Evolutionary conservation across 139 green algal genomes (phyloP).

Genomic region (Monoraphidium neglectum): DNA sequence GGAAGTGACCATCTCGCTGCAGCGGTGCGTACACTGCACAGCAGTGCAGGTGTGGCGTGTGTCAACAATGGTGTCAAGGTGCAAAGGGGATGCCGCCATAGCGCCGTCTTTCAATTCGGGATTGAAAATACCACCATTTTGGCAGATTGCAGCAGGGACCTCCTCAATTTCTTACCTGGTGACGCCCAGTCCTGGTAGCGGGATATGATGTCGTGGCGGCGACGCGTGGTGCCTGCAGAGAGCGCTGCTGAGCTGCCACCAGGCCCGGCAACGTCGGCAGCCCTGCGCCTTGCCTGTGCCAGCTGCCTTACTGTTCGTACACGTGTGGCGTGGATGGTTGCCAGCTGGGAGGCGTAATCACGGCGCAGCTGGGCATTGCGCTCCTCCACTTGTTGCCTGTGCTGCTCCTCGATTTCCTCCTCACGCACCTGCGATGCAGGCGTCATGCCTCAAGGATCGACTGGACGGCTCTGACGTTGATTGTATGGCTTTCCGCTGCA

Average conservation of each 20-base stretch:
- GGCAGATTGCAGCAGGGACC: too few relatives aligned
- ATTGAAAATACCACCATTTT: too few relatives aligned
- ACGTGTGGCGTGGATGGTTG: constrained; percentile 53
- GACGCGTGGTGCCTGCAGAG: too few relatives aligned
- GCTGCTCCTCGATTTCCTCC: constrained; percentile 56
- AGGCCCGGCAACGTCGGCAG: not conserved
- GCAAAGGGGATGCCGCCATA: too few relatives aligned
- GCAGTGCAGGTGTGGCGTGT: too few relatives aligned
- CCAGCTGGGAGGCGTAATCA: constrained; percentile 45
- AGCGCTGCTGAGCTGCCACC: too few relatives aligned
- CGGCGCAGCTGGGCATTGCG: constrained; percentile 47
- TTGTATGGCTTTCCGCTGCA: not conserved
- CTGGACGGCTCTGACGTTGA: not conserved
- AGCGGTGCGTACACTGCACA: constrained; percentile 73
- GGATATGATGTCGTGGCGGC: too few relatives aligned
- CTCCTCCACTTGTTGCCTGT: constrained; percentile 37
- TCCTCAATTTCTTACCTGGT: too few relatives aligned
- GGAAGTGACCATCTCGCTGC: constrained; percentile 66
- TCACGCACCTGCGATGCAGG: constrained; percentile 45
- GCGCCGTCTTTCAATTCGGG: too few relatives aligned
- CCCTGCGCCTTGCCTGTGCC: constrained; percentile 55
- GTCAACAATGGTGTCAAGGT: too few relatives aligned
- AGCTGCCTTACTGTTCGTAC: constrained; percentile 78
- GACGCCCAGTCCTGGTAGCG: too few relatives aligned
- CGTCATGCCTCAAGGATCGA: not conserved